Evolutionary conservation across 2,329 filamentous ascomycete species (phyloP), one percentile per base, ranked within the genome.

Genomic region (Domatiomyces globalis): DNA sequence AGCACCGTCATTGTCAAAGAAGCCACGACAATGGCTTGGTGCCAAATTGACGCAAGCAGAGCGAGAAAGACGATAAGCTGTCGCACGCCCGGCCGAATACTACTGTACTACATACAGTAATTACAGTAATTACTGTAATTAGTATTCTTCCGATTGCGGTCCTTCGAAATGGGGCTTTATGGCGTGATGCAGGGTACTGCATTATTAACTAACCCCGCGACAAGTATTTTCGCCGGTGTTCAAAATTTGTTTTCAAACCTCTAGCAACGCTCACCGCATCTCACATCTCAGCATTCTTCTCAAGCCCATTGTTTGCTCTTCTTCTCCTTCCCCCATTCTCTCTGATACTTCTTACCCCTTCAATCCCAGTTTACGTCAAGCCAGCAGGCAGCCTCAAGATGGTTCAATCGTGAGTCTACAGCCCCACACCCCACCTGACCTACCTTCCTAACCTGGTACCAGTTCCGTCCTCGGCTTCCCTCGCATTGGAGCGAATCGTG

Each of bases 401-500:
- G 76, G 76, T 78, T 73, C 74, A 77, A 73, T 79, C 76, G 75
- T 78, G 68, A 66, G 75, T 71, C 27, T 27, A 39, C 12, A 39
- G 10, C 33, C 33, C 43, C 49, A 48, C 22, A 44, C 15, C 33
- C 33, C 33, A 39, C 33, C 33, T 39, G 15, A 39, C 49, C 44
- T 20, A 50, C 18, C 49, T 54, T 44, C 56, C 54, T 54, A 49
- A 57, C 49, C n/a, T 17, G 22, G 15, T 42, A 10, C 20, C 54
- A 75, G 72, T 62, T 79, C 92, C 63, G 79, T 98, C 72, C 84
- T 98, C 72, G 92, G 92, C 76, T 98, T 98, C 81, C 92, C 92
- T 72, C 90, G 92, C 69, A 95, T 96, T 87, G 92, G 92, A 75
- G 85, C 80, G 66, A 86, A 94, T 75, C 88, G 92, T 83, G 92